These are phyloP conservation scores for Wickerhamiella azymoides DNA, from an alignment of 805 yeast species.

Conservation along the genomic window DNA sequence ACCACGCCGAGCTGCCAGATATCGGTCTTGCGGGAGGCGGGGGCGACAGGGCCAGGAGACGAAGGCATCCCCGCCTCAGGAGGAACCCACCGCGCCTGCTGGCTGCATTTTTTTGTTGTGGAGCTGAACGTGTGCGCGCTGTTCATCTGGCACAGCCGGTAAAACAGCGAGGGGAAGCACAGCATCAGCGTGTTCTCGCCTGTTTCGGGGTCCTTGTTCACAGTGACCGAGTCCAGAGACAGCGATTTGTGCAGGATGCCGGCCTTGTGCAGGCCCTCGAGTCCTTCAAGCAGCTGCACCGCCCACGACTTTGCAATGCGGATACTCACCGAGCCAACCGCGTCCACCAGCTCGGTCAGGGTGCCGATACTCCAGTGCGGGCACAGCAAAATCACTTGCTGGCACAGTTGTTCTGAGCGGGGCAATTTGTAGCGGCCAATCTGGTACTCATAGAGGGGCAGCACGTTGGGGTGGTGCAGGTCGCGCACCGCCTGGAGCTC, in stretches of 20 bases:
- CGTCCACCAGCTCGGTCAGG: slow-evolving; percentile 48
- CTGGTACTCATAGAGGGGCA: slow-evolving; percentile 54
- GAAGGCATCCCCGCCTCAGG: too few species aligned
- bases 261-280: slow-evolving; percentile 72
- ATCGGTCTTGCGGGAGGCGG: slow-evolving; percentile 68
- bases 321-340: slow-evolving; percentile 53
- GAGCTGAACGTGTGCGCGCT: slow-evolving; percentile 21
- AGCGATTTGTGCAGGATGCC: slow-evolving; percentile 68
- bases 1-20: slow-evolving; percentile 86
- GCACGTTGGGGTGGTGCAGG: slow-evolving; percentile 52
- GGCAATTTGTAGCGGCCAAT: slow-evolving; percentile 25
- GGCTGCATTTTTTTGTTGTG: background rate
- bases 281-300: slow-evolving; percentile 68
- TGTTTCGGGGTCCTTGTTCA: slow-evolving; percentile 37
- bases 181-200: slow-evolving; percentile 31
- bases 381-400: slow-evolving; percentile 51
- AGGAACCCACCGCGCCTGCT: slow-evolving; percentile 45
- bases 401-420: background rate
- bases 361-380: slow-evolving; percentile 49
- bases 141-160: slow-evolving; percentile 23
- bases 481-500: slow-evolving; percentile 53
- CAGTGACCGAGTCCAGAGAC: slow-evolving; percentile 42
- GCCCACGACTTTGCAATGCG: slow-evolving; percentile 80
- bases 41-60: slow-evolving; percentile 27
- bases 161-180: slow-evolving; percentile 19